Conservation (phyloP, 495 filamentous ascomycete species). For the Bacidia gigantensis region DNA sequence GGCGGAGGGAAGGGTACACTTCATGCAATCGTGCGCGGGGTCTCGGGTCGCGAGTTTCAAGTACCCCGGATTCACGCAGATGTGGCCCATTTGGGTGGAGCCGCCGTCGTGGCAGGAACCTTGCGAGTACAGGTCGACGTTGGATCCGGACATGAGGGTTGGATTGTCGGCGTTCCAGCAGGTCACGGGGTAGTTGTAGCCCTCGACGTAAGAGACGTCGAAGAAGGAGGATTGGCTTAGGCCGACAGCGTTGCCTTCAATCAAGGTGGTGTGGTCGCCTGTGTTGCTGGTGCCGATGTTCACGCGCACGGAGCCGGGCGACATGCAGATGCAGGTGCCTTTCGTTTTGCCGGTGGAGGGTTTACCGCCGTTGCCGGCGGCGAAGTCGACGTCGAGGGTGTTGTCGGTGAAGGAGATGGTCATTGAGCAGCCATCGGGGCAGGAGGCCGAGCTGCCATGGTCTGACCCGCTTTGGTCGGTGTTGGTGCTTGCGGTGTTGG, state of each 20-base stretch:
- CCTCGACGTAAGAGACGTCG: conserved; percentile 7
- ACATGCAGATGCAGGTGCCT: conserved; percentile 5
- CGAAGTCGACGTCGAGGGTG: neutral
- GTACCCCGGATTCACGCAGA: conserved; percentile 3
- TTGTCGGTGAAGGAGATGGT: conserved; percentile 2
- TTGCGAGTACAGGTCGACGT: conserved; percentile 2
- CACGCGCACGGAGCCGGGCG: conserved; percentile 2
- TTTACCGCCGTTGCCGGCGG: neutral
- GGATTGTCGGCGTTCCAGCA: neutral
- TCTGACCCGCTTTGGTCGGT: too few relatives aligned
- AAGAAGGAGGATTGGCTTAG: neutral
- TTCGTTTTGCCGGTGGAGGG: conserved; percentile 1
- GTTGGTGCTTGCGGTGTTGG: neutral
- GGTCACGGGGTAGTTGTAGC: conserved; percentile 3
- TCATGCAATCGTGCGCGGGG: neutral
- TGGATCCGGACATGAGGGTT: conserved; percentile 1
- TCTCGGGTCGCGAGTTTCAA: neutral
- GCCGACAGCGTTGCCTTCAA: neutral
- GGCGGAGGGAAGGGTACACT: conserved; percentile 1
- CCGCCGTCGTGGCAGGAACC: neutral
- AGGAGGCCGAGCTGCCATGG: conserved; percentile 1
- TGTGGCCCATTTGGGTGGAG: neutral
- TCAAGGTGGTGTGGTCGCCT: conserved; percentile 1
- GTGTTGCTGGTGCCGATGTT: conserved; percentile 2
- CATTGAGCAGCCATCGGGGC: conserved; percentile 3